Conservation (phyloP, 1,284 basidiomycete genomes). For the Irpex sp. region DNA sequence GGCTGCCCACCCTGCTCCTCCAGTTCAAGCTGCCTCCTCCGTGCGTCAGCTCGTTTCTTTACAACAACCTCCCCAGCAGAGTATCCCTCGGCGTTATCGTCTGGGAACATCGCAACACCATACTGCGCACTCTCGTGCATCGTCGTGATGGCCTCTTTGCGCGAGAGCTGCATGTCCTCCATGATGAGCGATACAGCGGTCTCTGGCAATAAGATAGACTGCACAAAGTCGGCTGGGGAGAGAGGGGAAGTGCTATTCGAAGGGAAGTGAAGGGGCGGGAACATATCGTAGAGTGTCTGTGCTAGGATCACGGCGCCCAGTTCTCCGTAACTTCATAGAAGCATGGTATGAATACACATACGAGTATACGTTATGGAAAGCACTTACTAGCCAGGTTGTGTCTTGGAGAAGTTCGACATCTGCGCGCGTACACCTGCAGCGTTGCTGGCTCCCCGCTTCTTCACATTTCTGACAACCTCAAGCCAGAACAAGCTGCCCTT, state of each 20-base stretch:
- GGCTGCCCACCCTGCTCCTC: conserved; percentile 38
- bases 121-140: conserved; percentile 70
- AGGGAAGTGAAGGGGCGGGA: conserved; percentile 58
- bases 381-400: conserved; percentile 79
- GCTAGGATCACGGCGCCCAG: conserved; percentile 73
- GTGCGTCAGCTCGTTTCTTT: conserved; percentile 58
- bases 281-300: conserved; percentile 70
- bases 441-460: conserved; percentile 58
- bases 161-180: conserved; percentile 53
- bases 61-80: conserved; percentile 45
- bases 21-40: conserved; percentile 57
- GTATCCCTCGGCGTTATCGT: conserved; percentile 39
- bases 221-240: conserved; percentile 66
- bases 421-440: conserved; percentile 66
- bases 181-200: conserved; percentile 68
- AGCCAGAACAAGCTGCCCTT: conserved; percentile 62
- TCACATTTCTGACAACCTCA: conserved; percentile 58
- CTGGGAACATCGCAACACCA: conserved; percentile 77
- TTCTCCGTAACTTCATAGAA: conserved; percentile 65
- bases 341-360: conserved; percentile 7
- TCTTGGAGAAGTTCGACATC: conserved; percentile 71
- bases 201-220: conserved; percentile 72
- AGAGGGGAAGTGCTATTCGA: conserved; percentile 53
- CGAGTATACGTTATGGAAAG: conserved; percentile 9
- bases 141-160: conserved; percentile 49